Percentiles rank a stretch among this genome's conserved stretches.
Conservation (phyloP, 2,329 filamentous ascomycete genomes). For the Teratosphaeria nubilosa region DNA sequence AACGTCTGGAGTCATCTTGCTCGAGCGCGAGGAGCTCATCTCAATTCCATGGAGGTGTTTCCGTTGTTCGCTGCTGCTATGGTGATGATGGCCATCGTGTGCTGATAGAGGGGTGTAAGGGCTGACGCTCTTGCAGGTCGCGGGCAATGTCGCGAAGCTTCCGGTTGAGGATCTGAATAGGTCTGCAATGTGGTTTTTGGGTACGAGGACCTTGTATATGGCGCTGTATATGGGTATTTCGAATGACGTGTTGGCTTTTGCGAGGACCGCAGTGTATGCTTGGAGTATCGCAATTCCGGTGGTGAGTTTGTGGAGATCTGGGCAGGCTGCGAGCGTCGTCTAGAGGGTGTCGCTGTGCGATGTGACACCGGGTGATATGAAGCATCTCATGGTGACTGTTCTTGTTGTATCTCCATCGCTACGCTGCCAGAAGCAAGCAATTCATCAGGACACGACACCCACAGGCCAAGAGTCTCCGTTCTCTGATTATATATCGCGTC, state of each 20-base stretch:
- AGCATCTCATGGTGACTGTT: no score
- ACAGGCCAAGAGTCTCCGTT: no score
- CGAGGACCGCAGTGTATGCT: slow-evolving; percentile 14
- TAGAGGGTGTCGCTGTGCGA: not conserved
- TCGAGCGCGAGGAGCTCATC: slow-evolving; percentile 28
- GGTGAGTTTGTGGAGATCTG: slow-evolving; percentile 14
- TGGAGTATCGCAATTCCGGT: slow-evolving; percentile 19
- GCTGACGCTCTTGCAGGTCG: slow-evolving; percentile 5
- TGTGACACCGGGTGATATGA: no score
- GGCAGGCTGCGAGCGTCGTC: not conserved
- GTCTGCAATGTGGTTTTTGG: slow-evolving; percentile 13
- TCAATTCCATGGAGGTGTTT: slow-evolving; percentile 38
- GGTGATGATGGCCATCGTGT: slow-evolving; percentile 7
- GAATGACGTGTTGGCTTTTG: slow-evolving; percentile 13
- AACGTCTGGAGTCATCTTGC: slow-evolving; percentile 15
- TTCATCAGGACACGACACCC: no score
- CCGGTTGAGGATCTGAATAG: slow-evolving; percentile 13
- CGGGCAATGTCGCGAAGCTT: slow-evolving; percentile 13
- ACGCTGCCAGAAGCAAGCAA: no score
- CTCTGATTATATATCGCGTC: no score
- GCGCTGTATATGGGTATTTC: slow-evolving; percentile 13
- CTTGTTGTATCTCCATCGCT: no score
- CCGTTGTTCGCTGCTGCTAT: slow-evolving; percentile 31
- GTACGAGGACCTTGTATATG: slow-evolving; percentile 13
- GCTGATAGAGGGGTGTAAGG: not conserved